Percentiles rank a stretch among this genome's conserved stretches.
Evolutionary conservation across 768 basidiomycete genomes (phyloP).

Genomic region (Mycena chlorophos): DNA sequence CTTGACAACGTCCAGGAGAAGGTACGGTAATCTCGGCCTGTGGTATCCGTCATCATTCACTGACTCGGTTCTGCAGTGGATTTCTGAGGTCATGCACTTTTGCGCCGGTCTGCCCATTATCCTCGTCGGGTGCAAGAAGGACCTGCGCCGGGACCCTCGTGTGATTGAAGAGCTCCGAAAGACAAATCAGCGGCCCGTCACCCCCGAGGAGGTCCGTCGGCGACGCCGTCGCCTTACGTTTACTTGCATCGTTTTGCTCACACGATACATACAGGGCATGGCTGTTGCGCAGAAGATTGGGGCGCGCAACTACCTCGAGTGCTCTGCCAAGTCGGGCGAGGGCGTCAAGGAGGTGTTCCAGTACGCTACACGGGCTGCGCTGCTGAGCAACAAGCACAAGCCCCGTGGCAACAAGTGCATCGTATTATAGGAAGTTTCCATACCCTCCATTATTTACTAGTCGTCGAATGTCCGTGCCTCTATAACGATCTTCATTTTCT

Average conservation of each 20-base stretch:
- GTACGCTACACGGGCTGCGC: conserved; percentile 90
- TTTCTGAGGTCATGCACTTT: conserved; percentile 98
- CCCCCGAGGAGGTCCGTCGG: conserved; percentile 78
- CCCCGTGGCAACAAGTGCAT: conserved; percentile 41
- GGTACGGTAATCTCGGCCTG: conserved; percentile 66
- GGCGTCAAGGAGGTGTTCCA: conserved; percentile 99
- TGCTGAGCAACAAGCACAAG: conserved; percentile 55
- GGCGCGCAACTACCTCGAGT: conserved; percentile 95
- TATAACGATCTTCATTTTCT: conserved; percentile 13
- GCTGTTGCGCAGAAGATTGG: conserved; percentile 95
- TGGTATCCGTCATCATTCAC: neutral
- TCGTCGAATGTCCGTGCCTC: conserved; percentile 21
- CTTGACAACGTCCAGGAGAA: conserved; percentile 99
- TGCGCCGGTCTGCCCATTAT: conserved; percentile 93
- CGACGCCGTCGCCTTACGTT: neutral
- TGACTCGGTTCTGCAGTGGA: conserved; percentile 66
- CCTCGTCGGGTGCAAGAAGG: conserved; percentile 99
- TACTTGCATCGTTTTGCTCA: neutral
- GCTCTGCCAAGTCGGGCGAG: conserved; percentile 93
- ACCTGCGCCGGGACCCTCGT: conserved; percentile 88
- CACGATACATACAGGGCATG: conserved; percentile 70
- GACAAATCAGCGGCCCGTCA: conserved; percentile 93
- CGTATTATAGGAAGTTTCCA: conserved; percentile 29
- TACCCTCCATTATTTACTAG: conserved; percentile 22
- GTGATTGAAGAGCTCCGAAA: conserved; percentile 93